These are phyloP conservation scores for Pouteria glomerata DNA, from an alignment of 148 eudicot species.

Conservation along the genomic window DNA sequence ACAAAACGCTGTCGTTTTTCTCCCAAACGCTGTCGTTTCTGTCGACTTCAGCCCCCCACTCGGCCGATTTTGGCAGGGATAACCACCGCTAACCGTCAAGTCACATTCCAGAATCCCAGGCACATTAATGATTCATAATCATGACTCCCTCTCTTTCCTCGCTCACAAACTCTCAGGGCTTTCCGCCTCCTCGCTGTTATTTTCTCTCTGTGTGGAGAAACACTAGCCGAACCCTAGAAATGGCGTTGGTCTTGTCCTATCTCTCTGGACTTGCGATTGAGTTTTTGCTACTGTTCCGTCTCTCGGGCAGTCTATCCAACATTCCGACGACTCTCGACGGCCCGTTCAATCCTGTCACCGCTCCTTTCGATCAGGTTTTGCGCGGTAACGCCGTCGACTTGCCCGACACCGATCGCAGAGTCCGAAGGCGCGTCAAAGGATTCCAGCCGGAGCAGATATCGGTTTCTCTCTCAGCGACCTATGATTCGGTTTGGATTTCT, in stretches of 20 bases:
- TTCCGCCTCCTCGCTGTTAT: no score
- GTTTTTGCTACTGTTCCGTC: conserved; percentile 6
- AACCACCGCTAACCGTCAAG: conserved; percentile 6
- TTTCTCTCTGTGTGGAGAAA: not conserved
- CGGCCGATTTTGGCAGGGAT: no score
- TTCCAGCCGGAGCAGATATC: conserved; percentile 88
- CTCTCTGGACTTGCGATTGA: not conserved
- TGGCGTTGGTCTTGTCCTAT: not conserved
- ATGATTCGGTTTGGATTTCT: conserved; percentile 88
- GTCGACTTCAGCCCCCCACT: no score
- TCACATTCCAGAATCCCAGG: no score
- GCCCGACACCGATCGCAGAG: conserved; percentile 77
- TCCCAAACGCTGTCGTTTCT: no score
- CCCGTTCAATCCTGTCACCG: conserved; percentile 73
- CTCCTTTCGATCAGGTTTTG: conserved; percentile 54
- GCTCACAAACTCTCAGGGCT: no score
- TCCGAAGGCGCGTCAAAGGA: conserved; percentile 53
- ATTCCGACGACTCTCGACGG: conserved; percentile 86
- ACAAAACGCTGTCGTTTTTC: no score
- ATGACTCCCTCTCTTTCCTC: not conserved
- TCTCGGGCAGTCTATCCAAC: conserved; percentile 12
- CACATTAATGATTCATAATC: no score
- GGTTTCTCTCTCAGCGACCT: conserved; percentile 58
- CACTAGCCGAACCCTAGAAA: conserved; percentile 8
- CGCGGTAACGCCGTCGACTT: conserved; percentile 80